Percentiles rank a stretch among this genome's conserved stretches.
phyloP scores from a whole-genome alignment of 2,329 filamentous ascomycete genomes.

The Phialophora expanda region DNA sequence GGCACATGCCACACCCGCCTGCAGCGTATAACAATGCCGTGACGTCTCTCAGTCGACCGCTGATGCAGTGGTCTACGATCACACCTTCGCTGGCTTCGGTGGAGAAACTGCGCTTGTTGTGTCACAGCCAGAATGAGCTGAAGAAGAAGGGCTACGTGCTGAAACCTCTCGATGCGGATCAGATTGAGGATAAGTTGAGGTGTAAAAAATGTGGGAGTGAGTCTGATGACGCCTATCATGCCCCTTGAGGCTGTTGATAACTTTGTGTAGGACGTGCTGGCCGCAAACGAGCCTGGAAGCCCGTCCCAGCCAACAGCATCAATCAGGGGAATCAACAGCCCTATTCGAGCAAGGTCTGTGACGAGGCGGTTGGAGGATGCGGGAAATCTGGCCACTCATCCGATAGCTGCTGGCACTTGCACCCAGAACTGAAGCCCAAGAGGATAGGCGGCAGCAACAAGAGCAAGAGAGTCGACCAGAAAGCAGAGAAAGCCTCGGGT shows the following conservation, averaged over 20 bases:
- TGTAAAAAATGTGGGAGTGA: slow-evolving; percentile 24
- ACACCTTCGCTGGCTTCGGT: slow-evolving; percentile 20
- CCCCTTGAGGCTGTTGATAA: not conserved
- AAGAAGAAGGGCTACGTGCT: slow-evolving; percentile 29
- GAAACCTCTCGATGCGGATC: slow-evolving; percentile 23
- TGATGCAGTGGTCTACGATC: slow-evolving; percentile 28
- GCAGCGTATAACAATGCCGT: too few relatives aligned
- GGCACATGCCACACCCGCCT: not conserved
- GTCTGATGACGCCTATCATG: not conserved
- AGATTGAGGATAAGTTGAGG: slow-evolving; percentile 35
- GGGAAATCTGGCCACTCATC: not conserved
- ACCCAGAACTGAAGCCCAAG: not conserved
- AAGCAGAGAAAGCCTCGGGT: not conserved
- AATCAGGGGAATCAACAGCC: not conserved
- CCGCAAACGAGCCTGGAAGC: not conserved
- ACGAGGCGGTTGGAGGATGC: not conserved
- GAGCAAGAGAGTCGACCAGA: not conserved
- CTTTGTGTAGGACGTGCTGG: not conserved
- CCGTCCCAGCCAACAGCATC: not conserved
- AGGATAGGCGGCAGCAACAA: not conserved
- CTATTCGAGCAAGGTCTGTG: slow-evolving; percentile 1
- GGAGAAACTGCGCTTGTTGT: slow-evolving; percentile 29
- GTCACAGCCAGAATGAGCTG: slow-evolving; percentile 24
- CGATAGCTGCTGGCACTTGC: not conserved
- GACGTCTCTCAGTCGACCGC: not conserved